These are phyloP conservation scores for Phtheirospermum japonicum DNA, from an alignment of 257 asterid genomes.

Conservation along the genomic window DNA sequence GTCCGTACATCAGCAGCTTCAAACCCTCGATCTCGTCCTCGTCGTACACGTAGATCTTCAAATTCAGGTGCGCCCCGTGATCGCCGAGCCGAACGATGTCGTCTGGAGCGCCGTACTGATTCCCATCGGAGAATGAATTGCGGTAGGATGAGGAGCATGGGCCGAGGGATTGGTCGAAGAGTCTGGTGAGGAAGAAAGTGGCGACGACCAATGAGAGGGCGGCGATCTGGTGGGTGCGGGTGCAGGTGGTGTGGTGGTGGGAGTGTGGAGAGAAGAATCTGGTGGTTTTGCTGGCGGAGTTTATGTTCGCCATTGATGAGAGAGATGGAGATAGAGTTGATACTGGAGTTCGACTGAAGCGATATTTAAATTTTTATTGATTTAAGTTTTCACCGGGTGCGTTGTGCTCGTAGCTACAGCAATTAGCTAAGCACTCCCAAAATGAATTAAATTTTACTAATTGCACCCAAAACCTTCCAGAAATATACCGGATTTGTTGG, in stretches of 20 bases:
- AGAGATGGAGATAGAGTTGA: background rate
- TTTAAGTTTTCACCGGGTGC: no score
- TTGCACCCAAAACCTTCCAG: no score
- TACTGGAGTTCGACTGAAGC: no score
- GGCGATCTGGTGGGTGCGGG: slow-evolving; percentile 82
- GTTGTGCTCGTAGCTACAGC: no score
- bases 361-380: no score
- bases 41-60: slow-evolving; percentile 88
- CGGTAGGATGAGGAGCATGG: slow-evolving; percentile 35
- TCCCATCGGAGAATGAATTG: slow-evolving; percentile 24
- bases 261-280: slow-evolving; percentile 33
- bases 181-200: slow-evolving; percentile 81
- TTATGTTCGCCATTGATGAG: slow-evolving; percentile 37
- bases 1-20: slow-evolving; percentile 67
- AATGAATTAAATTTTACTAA: no score
- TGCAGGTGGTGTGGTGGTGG: slow-evolving; percentile 42
- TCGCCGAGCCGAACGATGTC: slow-evolving; percentile 38
- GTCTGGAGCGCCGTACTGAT: slow-evolving; percentile 17
- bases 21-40: slow-evolving; percentile 77
- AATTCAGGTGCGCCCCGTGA: slow-evolving; percentile 43
- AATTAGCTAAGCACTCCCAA: no score
- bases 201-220: slow-evolving; percentile 60
- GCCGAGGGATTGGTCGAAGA: slow-evolving; percentile 54
- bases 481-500: no score
- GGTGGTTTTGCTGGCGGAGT: slow-evolving; percentile 36